Evolutionary conservation across 2,329 filamentous ascomycete species (phyloP).

Genomic region (Aspergillus phoenicis): DNA sequence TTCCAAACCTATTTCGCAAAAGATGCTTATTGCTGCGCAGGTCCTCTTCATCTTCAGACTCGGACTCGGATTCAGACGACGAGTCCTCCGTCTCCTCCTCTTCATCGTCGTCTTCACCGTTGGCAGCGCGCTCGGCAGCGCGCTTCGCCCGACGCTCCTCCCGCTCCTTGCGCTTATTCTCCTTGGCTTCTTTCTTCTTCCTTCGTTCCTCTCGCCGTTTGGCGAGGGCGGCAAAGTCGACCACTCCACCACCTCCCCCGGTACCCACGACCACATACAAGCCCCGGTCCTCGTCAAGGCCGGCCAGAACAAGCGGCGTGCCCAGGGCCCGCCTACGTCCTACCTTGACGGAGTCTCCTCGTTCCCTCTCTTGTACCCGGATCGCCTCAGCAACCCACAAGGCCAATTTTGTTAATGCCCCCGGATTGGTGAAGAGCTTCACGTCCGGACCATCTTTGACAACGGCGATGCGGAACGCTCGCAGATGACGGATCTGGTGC

Average conservation of each 20-base stretch:
- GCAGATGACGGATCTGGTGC: conserved; percentile 86
- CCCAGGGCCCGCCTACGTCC: conserved; percentile 52
- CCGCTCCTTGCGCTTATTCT: conserved; percentile 63
- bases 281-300: conserved; percentile 81
- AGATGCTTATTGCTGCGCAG: conserved; percentile 63
- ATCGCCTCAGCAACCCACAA: conserved; percentile 94
- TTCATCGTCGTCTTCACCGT: conserved; percentile 60
- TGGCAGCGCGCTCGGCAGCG: conserved; percentile 54
- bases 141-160: conserved; percentile 65
- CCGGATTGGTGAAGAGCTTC: conserved; percentile 86
- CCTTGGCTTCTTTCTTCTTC: conserved; percentile 65
- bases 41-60: conserved; percentile 59
- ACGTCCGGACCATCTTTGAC: conserved; percentile 95
- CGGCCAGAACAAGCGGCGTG: conserved; percentile 85
- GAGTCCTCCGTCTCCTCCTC: conserved; percentile 61
- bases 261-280: conserved; percentile 93
- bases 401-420: conserved; percentile 88
- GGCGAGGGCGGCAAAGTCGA: conserved; percentile 65
- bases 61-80: conserved; percentile 51
- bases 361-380: conserved; percentile 82
- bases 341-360: conserved; percentile 65
- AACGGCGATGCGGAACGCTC: conserved; percentile 91
- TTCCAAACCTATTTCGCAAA: conserved; percentile 86
- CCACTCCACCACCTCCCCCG: conserved; percentile 79
- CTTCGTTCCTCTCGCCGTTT: conserved; percentile 67